phyloP scores from a whole-genome alignment of 2,329 filamentous ascomycete genomes.

The Nectriaceae sp. region DNA sequence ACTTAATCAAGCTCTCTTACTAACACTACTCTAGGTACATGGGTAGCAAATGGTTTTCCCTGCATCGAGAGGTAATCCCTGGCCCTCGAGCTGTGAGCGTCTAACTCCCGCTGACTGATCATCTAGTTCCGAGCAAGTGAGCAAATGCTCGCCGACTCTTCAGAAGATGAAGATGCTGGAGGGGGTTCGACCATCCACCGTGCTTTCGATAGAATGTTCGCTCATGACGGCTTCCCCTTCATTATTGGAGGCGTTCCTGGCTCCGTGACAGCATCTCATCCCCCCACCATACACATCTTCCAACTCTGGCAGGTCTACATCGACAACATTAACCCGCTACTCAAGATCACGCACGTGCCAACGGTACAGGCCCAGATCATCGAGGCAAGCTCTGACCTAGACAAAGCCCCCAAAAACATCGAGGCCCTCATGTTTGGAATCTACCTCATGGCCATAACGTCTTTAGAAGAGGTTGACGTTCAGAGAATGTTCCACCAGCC shows the following conservation, averaged over 20 bases:
- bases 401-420: slow-evolving; percentile 55
- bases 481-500: slow-evolving; percentile 54
- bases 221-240: slow-evolving; percentile 60
- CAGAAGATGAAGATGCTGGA: slow-evolving; percentile 58
- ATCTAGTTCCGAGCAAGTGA: slow-evolving; percentile 53
- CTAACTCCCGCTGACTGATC: neutral
- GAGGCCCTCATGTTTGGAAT: slow-evolving; percentile 71
- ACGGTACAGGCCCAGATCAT: slow-evolving; percentile 66
- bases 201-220: slow-evolving; percentile 62
- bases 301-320: slow-evolving; percentile 71
- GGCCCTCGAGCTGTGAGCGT: neutral
- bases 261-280: slow-evolving; percentile 51
- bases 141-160: slow-evolving; percentile 52
- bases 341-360: slow-evolving; percentile 69
- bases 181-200: slow-evolving; percentile 57
- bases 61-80: slow-evolving; percentile 51
- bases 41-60: slow-evolving; percentile 47
- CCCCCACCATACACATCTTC: slow-evolving; percentile 59
- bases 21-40: slow-evolving; percentile 17
- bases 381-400: slow-evolving; percentile 57
- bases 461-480: slow-evolving; percentile 59
- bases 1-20: neutral
- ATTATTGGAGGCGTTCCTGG: slow-evolving; percentile 48
- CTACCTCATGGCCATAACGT: slow-evolving; percentile 60
- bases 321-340: slow-evolving; percentile 67